These are phyloP conservation scores for Carex pumila DNA, from an alignment of 176 grass and related monocot genomes.

Conservation along the genomic window DNA sequence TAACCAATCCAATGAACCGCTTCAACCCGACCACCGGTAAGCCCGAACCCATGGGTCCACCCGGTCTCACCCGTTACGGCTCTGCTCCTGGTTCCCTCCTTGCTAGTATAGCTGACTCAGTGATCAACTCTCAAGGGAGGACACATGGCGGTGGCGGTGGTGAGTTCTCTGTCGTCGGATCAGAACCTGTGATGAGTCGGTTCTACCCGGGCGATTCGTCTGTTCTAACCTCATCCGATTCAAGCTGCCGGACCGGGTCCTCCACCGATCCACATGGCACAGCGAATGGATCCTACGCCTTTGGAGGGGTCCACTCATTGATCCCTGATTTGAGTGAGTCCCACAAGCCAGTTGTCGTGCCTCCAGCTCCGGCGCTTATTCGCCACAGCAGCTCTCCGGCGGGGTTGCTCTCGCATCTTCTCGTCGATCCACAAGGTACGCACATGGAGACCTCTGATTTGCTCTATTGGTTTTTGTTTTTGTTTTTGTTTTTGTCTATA, in stretches of 20 bases:
- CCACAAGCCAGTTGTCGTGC: background rate
- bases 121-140: conserved; percentile 20
- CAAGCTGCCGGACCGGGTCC: conserved; percentile 48
- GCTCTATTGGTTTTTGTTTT: background rate
- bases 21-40: conserved; percentile 25
- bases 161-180: background rate
- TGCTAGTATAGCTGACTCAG: conserved; percentile 44
- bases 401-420: conserved; percentile 63
- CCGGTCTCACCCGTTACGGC: conserved; percentile 52
- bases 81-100: conserved; percentile 75
- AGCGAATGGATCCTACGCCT: background rate
- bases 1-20: conserved; percentile 39
- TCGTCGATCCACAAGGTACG: conserved; percentile 59
- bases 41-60: conserved; percentile 14
- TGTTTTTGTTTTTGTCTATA: background rate
- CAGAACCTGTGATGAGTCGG: conserved; percentile 19
- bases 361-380: conserved; percentile 14
- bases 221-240: conserved; percentile 60
- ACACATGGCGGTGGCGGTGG: background rate
- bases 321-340: background rate
- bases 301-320: background rate
- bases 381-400: conserved; percentile 94
- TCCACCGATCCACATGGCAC: background rate
- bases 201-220: conserved; percentile 58
- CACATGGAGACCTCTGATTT: background rate